These are phyloP conservation scores for Flaveria linearis DNA, from an alignment of 129 eudicot genomes.

Conservation along the genomic window DNA sequence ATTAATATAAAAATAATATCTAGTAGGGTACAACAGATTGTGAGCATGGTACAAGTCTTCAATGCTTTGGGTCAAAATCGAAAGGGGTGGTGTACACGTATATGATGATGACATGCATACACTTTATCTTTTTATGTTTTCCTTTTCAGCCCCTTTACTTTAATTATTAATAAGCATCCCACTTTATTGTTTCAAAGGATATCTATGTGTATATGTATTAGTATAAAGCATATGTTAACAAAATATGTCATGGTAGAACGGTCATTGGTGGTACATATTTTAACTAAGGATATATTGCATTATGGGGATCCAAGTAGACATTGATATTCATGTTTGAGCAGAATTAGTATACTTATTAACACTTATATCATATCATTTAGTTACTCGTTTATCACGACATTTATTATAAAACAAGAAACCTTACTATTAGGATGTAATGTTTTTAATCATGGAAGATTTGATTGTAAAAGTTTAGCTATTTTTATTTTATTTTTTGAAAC, in stretches of 20 bases:
- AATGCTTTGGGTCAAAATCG: constrained; percentile 32
- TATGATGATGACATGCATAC: constrained; percentile 31
- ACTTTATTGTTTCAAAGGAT: constrained; percentile 4
- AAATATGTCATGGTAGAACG: neutral
- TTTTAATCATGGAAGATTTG: neutral
- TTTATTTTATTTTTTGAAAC: neutral
- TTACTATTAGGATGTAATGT: neutral
- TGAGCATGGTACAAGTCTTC: constrained; percentile 18
- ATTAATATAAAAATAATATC: neutral
- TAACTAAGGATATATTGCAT: neutral
- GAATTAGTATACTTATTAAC: neutral
- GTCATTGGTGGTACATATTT: neutral
- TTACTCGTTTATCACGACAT: neutral
- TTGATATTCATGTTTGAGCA: neutral
- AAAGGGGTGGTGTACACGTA: constrained; percentile 34
- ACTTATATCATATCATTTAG: neutral
- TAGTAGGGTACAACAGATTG: constrained; percentile 21
- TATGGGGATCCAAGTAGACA: neutral
- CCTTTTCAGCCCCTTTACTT: constrained; percentile 3
- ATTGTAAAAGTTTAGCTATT: neutral
- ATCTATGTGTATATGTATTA: neutral
- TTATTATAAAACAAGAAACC: neutral
- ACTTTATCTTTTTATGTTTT: neutral
- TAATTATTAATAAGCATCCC: neutral
- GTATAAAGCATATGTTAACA: neutral